These are phyloP conservation scores for Capronia coronata DNA, from an alignment of 2,329 filamentous ascomycete genomes.

Conservation along the genomic window DNA sequence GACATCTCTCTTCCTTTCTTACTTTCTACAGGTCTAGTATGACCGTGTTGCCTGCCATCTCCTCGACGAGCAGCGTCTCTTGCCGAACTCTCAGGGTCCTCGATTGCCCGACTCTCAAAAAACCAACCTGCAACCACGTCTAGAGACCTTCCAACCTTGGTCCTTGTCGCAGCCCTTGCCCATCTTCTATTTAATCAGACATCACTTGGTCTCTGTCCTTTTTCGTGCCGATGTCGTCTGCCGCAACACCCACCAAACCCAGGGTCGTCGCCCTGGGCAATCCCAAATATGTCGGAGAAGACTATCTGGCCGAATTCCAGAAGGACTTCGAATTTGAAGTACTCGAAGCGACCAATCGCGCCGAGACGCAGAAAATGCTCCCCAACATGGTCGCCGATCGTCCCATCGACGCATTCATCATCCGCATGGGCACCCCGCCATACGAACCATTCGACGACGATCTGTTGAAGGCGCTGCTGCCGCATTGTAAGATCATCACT, in stretches of 20 bases:
- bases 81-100: too few relatives aligned
- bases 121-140: too few relatives aligned
- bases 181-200: too few relatives aligned
- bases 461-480: constrained; percentile 38
- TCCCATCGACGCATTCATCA: constrained; percentile 44
- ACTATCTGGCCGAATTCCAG: constrained; percentile 36
- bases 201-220: neutral
- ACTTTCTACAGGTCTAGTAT: too few relatives aligned
- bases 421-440: constrained; percentile 46
- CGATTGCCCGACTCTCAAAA: too few relatives aligned
- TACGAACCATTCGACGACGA: constrained; percentile 48
- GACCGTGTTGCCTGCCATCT: too few relatives aligned
- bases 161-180: too few relatives aligned
- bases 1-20: too few relatives aligned
- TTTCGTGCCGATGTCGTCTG: constrained; percentile 1
- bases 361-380: constrained; percentile 35
- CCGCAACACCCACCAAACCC: constrained; percentile 30
- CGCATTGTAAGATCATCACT: constrained; percentile 42
- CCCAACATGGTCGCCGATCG: constrained; percentile 31
- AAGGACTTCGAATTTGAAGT: constrained; percentile 14
- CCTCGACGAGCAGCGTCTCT: too few relatives aligned
- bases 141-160: too few relatives aligned
- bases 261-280: constrained; percentile 40
- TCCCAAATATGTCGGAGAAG: constrained; percentile 36
- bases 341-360: constrained; percentile 35